Base-by-base conservation (phyloP, 306 rosid species). In the Cicer pinnatifidum region DNA sequence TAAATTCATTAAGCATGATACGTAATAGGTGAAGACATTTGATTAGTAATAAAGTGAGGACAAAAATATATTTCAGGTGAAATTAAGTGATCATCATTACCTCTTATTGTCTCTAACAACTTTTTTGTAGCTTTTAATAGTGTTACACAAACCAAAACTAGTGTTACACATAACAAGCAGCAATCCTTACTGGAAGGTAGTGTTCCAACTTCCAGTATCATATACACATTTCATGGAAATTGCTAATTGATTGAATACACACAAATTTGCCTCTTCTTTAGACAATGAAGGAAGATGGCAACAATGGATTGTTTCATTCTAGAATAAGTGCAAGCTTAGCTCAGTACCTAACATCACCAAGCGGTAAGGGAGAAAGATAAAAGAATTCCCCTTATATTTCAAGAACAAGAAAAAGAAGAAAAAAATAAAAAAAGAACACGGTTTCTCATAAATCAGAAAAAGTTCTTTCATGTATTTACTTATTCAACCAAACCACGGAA, bases 331-430 rank as follows among this genome's bases (percentile, higher is more conserved):
- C 80, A 47, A 64, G 6, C 35, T 28, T 28, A 28, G 41, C 15
- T 17, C 44, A 28, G 56, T 65, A 60, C 50, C 41, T 15, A 15
- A 16, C 48, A 71, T 77, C 56, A 59, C 47, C 75, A 82, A 73
- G 76, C 11, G 15, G 38, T 61, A 76, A 67, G 78, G 81, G 78
- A 77, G 79, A 44, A 80, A 71, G 45, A 59, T 53, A 72, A 73
- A 59, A 9, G 19, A 67, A 44, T 41, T 76, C 33, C 85, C 80
- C 82, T 73, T 56, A 39, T 47, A 72, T 57, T 57, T 52, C 72
- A 28, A 66, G 53, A 15, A 6, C 11, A 52, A 57, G 58, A 54
- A 54, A 48, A 38, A 40, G 43, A 65, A 46, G 10, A 5, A 23
- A 7, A 41, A 80, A 58, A 69, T 12, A 8, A 11, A 7, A n/a